Conservation (phyloP, 23 red algal genomes). For the Gracilaria gracilis region DNA sequence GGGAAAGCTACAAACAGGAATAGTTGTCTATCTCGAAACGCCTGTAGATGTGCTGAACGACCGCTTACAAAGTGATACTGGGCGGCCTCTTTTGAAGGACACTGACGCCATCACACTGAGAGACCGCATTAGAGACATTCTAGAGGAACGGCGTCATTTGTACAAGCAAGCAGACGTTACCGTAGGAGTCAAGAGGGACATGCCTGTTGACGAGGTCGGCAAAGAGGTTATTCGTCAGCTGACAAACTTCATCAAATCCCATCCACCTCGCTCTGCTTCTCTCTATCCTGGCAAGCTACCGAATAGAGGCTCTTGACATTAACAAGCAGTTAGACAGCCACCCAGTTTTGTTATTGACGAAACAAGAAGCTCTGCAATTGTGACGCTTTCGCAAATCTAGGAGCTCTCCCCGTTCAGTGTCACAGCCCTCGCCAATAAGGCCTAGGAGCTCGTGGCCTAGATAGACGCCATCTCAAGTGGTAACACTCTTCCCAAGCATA, state of each 20-base stretch:
- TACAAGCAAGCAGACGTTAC: constrained; percentile 89
- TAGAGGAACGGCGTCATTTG: constrained; percentile 62
- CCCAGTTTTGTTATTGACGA: background rate
- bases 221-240: constrained; percentile 35
- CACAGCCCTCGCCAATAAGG: too few species aligned
- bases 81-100: constrained; percentile 76
- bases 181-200: constrained; percentile 34
- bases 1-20: constrained; percentile 79
- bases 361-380: too few species aligned
- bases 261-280: constrained; percentile 53
- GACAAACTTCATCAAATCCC: constrained; percentile 73
- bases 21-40: constrained; percentile 82
- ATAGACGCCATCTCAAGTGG: too few species aligned
- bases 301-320: constrained; percentile 16
- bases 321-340: background rate
- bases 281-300: constrained; percentile 49
- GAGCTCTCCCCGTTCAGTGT: too few species aligned
- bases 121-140: constrained; percentile 49
- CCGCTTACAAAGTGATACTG: constrained; percentile 66
- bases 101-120: constrained; percentile 16
- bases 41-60: constrained; percentile 62
- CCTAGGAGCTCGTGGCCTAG: too few species aligned
- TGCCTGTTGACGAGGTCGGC: constrained; percentile 47
- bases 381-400: too few species aligned
- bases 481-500: too few species aligned